phyloP scores from a whole-genome alignment of 73 alveolate species.

The Uronychia setigera region DNA sequence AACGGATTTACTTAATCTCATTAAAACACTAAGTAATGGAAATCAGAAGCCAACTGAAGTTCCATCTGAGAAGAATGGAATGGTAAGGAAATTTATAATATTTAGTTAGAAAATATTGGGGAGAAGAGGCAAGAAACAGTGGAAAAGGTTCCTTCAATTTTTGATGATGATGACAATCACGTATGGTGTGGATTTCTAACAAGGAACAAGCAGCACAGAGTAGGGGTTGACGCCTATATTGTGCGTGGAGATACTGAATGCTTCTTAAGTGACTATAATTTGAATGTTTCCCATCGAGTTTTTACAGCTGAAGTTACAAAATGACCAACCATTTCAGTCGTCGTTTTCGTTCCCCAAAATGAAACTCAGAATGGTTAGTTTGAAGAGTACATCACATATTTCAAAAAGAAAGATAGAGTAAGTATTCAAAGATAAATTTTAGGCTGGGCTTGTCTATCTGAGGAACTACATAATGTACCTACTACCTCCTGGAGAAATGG shows the following conservation, averaged over 20 bases:
- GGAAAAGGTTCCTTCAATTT: constrained; percentile 15
- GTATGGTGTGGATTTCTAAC: constrained; percentile 51
- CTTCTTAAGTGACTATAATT: constrained; percentile 22
- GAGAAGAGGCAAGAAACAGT: neutral
- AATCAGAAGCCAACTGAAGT: neutral
- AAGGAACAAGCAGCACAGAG: constrained; percentile 45
- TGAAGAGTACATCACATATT: constrained; percentile 24
- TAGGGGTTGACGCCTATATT: constrained; percentile 45
- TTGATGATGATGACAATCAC: constrained; percentile 36
- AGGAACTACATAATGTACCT: constrained; percentile 36
- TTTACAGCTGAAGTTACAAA: constrained; percentile 24
- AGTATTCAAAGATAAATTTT: neutral
- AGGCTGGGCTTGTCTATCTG: constrained; percentile 46
- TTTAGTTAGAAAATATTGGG: neutral
- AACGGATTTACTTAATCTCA: neutral
- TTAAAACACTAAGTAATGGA: neutral
- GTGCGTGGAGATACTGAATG: constrained; percentile 32
- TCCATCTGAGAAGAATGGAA: neutral
- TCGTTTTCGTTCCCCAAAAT: constrained; percentile 27
- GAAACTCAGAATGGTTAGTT: constrained; percentile 32
- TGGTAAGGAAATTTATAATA: no score
- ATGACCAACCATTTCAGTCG: constrained; percentile 10
- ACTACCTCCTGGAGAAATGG: constrained; percentile 25
- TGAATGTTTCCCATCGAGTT: constrained; percentile 45
- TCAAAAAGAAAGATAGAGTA: constrained; percentile 35